These are phyloP conservation scores for Xerocomus amazonicus DNA, from an alignment of 1,284 basidiomycete species.

Conservation along the genomic window DNA sequence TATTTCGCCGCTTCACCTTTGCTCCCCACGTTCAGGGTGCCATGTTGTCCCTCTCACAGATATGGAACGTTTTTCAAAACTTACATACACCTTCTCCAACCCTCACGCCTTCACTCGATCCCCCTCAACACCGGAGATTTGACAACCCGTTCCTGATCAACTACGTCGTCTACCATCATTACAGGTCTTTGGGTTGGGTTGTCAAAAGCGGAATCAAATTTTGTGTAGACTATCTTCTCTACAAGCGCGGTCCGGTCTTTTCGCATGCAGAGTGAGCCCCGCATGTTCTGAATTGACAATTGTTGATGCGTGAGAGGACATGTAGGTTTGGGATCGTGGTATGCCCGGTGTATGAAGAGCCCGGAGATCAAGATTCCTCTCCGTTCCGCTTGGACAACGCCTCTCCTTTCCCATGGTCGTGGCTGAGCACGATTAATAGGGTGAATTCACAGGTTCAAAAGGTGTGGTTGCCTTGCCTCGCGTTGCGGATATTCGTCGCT, in stretches of 20 bases:
- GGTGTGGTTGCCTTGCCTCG: constrained; percentile 46
- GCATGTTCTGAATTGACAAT: background rate
- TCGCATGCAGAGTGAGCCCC: constrained; percentile 85
- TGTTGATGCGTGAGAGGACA: background rate
- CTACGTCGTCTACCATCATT: constrained; percentile 94
- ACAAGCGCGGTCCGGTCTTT: constrained; percentile 94
- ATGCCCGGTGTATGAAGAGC: constrained; percentile 86
- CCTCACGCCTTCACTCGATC: constrained; percentile 32
- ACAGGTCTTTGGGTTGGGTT: constrained; percentile 96
- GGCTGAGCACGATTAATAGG: constrained; percentile 95
- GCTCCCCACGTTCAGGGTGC: constrained; percentile 38
- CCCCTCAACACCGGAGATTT: constrained; percentile 42
- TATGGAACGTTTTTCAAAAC: constrained; percentile 60
- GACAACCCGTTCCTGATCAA: constrained; percentile 94
- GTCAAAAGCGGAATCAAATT: constrained; percentile 97
- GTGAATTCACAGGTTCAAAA: constrained; percentile 98
- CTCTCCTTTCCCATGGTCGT: constrained; percentile 85
- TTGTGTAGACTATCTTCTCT: constrained; percentile 92
- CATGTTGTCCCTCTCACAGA: constrained; percentile 49
- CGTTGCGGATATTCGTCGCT: background rate
- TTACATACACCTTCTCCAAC: constrained; percentile 34
- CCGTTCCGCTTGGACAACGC: constrained; percentile 61
- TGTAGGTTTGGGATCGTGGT: constrained; percentile 85
- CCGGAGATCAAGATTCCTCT: constrained; percentile 61
- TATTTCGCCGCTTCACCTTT: constrained; percentile 3